Evolutionary conservation across 345 rosid species (phyloP), one percentile per base, ranked within the genome.

Genomic region (Brassica juncea): DNA sequence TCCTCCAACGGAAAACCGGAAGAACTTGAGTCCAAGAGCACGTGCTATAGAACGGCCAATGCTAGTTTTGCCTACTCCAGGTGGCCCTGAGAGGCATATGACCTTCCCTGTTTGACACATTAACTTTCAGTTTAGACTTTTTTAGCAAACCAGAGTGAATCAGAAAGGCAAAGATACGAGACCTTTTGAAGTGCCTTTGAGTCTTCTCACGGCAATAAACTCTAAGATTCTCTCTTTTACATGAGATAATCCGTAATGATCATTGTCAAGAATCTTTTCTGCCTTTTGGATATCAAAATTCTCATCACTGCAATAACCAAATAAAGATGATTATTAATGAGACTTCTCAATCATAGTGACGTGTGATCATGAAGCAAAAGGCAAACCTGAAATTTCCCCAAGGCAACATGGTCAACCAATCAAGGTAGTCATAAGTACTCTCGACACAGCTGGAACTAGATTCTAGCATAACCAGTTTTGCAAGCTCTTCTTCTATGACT

Each of bases 11-110:
- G 97, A 91, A 79, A 92, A 94, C 80, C 93, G 83, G 74, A 82
- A 94, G 84, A 94, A 94, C 66, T 94, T 89, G 23, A 93, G 90
- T 79, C 90, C 85, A 85, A 94, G 86, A 75, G 97, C 95, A 66
- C 93, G 92, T 42, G 99, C 97, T 85, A 94, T 89, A 30, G 99
- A 90, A 27, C 97, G 92, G 5, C 91, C 97, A 77, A 94, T 94
- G 84, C 97, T 94, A 66, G 99, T 94, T 87, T 92, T 94, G n/a
- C 99, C 99, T 63, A 94, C 99, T 66, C 99, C 99, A 34, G 99
- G 97, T 32, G 99, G 97, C 4, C 99, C 97, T 34, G 94, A 90
- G 57, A 94, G 91, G 81, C 99, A 92, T 44, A 94, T 91, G 79
- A 94, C 88, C 87, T 92, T 92, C 64, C 99, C 99, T 94, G 90